Percentiles rank a stretch among this genome's conserved stretches.
Evolutionary conservation across 2,329 filamentous ascomycete genomes (phyloP).

Genomic region (Diplocarpon rosae): DNA sequence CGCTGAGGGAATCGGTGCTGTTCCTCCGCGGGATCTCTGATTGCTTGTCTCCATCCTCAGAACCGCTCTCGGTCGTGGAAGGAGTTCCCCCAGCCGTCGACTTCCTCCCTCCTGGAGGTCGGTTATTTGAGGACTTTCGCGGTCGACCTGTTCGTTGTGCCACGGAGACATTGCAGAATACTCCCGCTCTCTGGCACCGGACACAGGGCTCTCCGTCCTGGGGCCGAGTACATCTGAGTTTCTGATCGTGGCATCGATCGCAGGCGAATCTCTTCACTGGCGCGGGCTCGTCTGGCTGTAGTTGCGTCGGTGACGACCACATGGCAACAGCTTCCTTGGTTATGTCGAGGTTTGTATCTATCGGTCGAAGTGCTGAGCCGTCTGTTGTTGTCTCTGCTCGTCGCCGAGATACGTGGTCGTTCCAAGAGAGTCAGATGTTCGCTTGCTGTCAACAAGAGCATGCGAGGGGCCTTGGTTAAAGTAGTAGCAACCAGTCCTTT

Average conservation of each 20-base stretch:
- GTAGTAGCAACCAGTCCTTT: too few relatives aligned
- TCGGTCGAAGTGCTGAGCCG: too few relatives aligned
- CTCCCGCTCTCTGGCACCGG: slow-evolving; percentile 6
- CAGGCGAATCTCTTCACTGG: slow-evolving; percentile 8
- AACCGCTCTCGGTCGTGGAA: neutral
- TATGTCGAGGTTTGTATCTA: too few relatives aligned
- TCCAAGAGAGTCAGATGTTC: too few relatives aligned
- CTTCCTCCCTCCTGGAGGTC: slow-evolving; percentile 1
- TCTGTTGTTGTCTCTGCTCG: too few relatives aligned
- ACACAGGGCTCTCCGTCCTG: slow-evolving; percentile 8
- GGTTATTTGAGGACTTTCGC: slow-evolving; percentile 6
- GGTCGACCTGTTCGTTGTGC: slow-evolving; percentile 8
- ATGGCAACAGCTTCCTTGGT: neutral
- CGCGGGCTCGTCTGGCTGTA: slow-evolving; percentile 4
- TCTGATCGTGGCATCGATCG: slow-evolving; percentile 10
- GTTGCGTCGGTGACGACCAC: slow-evolving; percentile 3
- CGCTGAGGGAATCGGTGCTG: slow-evolving; percentile 1
- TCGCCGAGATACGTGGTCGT: too few relatives aligned
- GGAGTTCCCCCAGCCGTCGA: neutral
- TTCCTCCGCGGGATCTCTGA: neutral
- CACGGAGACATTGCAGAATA: slow-evolving; percentile 7
- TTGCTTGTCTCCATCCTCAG: slow-evolving; percentile 1
- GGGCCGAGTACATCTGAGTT: slow-evolving; percentile 7
- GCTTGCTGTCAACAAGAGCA: too few relatives aligned
- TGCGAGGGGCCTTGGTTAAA: too few relatives aligned